Percentiles rank a stretch among this genome's conserved stretches.
Conservation (phyloP, 495 filamentous ascomycete genomes). For the Parathielavia appendiculata region DNA sequence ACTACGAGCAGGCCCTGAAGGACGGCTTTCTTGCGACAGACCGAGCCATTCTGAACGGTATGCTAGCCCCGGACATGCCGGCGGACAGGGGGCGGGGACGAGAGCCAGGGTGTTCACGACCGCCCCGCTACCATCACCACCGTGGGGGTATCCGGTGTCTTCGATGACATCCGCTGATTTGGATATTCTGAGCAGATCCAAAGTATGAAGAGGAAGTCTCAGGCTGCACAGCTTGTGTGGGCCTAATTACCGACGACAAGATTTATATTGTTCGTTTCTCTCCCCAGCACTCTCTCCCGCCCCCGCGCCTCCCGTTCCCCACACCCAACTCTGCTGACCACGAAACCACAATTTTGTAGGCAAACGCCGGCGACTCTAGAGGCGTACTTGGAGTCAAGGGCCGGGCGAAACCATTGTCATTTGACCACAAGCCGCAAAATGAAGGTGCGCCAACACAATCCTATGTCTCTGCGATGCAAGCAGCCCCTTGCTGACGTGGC, state of each 20-base stretch:
- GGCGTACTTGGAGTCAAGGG: slow-evolving; percentile 93
- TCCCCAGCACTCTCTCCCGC: not conserved
- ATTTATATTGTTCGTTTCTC: slow-evolving; percentile 72
- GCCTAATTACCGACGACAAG: slow-evolving; percentile 80
- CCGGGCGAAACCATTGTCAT: slow-evolving; percentile 91
- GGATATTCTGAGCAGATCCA: slow-evolving; percentile 59
- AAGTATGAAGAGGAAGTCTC: slow-evolving; percentile 97
- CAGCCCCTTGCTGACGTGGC: slow-evolving; percentile 19
- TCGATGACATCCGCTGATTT: slow-evolving; percentile 21
- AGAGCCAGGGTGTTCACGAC: slow-evolving; percentile 2
- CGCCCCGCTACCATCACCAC: slow-evolving; percentile 6
- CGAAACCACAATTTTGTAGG: slow-evolving; percentile 47
- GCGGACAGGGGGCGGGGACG: slow-evolving; percentile 20
- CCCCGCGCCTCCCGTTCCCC: not conserved
- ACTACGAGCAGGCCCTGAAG: slow-evolving; percentile 93
- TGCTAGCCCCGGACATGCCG: slow-evolving; percentile 23
- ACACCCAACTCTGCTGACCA: slow-evolving; percentile 23
- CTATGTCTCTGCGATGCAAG: not conserved
- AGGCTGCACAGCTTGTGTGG: slow-evolving; percentile 90
- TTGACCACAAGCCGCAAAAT: slow-evolving; percentile 98
- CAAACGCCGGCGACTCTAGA: slow-evolving; percentile 93
- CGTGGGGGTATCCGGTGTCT: not conserved
- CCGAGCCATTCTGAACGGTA: slow-evolving; percentile 91
- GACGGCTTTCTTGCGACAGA: slow-evolving; percentile 97
- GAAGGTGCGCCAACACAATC: slow-evolving; percentile 57